Conservation (phyloP, 441 rosid species). For the Arabidopsis lyrata region DNA sequence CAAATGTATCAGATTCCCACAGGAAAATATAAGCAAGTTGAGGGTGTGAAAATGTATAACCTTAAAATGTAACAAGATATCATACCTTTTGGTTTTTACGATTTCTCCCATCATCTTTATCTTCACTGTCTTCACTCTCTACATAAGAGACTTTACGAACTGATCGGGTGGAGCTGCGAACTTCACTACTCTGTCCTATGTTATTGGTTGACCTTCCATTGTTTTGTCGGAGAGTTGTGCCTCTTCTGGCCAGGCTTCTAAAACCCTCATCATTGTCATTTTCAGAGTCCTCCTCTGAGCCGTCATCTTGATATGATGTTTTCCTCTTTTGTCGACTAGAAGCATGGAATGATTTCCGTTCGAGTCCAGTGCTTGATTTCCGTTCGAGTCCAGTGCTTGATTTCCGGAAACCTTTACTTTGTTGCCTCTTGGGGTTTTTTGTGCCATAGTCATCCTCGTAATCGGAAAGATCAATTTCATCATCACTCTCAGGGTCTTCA, state of each 20-base stretch:
- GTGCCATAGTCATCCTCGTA: conserved; percentile 76
- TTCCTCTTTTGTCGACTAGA: conserved; percentile 73
- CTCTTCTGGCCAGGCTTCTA: conserved; percentile 69
- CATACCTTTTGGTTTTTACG: conserved; percentile 80
- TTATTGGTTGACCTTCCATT: conserved; percentile 59
- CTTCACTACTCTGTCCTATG: conserved; percentile 72
- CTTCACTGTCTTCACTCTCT: conserved; percentile 99
- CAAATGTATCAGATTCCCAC: conserved; percentile 12
- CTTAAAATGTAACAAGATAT: conserved; percentile 27
- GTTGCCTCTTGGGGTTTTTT: conserved; percentile 74
- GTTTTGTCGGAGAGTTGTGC: conserved; percentile 66
- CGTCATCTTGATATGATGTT: conserved; percentile 72
- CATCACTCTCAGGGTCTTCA: conserved; percentile 72
- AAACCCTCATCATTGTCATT: conserved; percentile 72
- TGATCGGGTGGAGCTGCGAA: conserved; percentile 91
- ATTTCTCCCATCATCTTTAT: conserved; percentile 79
- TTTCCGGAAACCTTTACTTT: conserved; percentile 62
- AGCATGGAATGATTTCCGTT: conserved; percentile 55
- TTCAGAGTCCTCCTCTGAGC: conserved; percentile 78
- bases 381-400: conserved; percentile 59
- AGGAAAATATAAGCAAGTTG: conserved; percentile 21
- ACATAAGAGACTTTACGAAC: conserved; percentile 97
- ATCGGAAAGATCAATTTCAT: conserved; percentile 69
- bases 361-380: conserved; percentile 56
- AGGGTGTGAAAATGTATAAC: conserved; percentile 1